Percentiles rank a stretch among this genome's conserved stretches.
phyloP scores from a whole-genome alignment of 2,329 filamentous ascomycete species.

The Epichloe glyceriae region DNA sequence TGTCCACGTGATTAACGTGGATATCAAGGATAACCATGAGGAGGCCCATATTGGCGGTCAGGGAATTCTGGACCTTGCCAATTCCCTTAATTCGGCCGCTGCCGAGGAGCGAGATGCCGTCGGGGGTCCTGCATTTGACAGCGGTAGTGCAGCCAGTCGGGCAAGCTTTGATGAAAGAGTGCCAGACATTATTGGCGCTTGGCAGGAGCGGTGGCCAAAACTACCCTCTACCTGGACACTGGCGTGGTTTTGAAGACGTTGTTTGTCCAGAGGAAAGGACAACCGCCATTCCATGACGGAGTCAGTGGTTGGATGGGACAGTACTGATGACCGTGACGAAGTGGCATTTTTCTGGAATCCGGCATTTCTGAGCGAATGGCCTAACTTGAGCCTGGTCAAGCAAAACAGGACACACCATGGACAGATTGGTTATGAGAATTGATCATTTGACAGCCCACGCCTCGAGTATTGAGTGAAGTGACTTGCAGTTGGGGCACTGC shows the following conservation, averaged over 20 bases:
- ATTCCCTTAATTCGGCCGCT: slow-evolving; percentile 70
- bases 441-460: too few species aligned
- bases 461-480: too few species aligned
- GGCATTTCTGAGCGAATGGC: too few species aligned
- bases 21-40: slow-evolving; percentile 97
- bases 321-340: too few species aligned
- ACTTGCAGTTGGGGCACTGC: too few species aligned
- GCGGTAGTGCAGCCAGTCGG: slow-evolving; percentile 52
- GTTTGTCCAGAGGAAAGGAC: background rate
- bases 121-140: slow-evolving; percentile 55
- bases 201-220: slow-evolving; percentile 92
- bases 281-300: too few species aligned
- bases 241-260: slow-evolving; percentile 64
- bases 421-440: too few species aligned
- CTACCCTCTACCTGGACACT: slow-evolving; percentile 87
- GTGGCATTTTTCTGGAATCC: too few species aligned
- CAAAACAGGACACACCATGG: too few species aligned
- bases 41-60: slow-evolving; percentile 83
- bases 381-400: too few species aligned
- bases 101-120: slow-evolving; percentile 58
- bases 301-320: too few species aligned
- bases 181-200: slow-evolving; percentile 78
- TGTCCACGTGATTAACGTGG: slow-evolving; percentile 95
- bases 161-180: slow-evolving; percentile 83
- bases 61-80: slow-evolving; percentile 83